Evolutionary conservation across 1,284 basidiomycete genomes (phyloP).

Genomic region (Tylopilus microsporus): DNA sequence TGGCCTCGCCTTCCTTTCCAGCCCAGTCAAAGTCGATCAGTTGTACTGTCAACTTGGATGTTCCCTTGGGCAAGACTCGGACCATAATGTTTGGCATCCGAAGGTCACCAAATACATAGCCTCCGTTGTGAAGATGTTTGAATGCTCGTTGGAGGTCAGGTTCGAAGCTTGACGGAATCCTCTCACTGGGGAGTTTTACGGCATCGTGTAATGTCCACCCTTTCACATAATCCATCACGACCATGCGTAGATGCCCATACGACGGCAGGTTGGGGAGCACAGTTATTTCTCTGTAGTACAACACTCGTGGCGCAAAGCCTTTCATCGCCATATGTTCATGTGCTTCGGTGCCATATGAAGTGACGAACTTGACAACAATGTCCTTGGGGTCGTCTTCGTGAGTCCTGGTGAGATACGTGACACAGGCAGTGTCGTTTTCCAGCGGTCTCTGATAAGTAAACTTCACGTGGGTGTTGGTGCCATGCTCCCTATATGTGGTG

Average conservation of each 20-base stretch:
- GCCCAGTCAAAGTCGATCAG: conserved; percentile 17
- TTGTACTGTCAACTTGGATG: background rate
- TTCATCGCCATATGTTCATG: conserved; percentile 1
- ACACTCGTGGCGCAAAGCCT: background rate
- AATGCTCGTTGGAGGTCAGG: background rate
- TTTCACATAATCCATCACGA: conserved; percentile 20
- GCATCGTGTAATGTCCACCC: background rate
- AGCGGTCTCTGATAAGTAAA: conserved; percentile 12
- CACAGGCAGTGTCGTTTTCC: background rate
- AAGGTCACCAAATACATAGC: conserved; percentile 20
- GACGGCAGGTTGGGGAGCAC: background rate
- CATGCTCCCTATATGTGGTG: background rate
- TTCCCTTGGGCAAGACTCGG: background rate
- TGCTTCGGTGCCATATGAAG: conserved; percentile 8
- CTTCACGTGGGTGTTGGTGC: rapidly evolving
- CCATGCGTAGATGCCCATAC: conserved; percentile 18
- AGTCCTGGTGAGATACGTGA: conserved; percentile 11
- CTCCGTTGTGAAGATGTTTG: conserved; percentile 3
- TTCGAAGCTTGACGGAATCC: background rate
- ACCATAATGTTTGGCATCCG: conserved; percentile 16
- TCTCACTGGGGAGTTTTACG: background rate
- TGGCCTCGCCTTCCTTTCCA: conserved; percentile 8
- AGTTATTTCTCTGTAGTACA: background rate
- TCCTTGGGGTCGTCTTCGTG: background rate
- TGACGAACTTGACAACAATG: conserved; percentile 21